Conservation (phyloP, 352 stramenopile genomes). For the Pythium guiyangense region DNA sequence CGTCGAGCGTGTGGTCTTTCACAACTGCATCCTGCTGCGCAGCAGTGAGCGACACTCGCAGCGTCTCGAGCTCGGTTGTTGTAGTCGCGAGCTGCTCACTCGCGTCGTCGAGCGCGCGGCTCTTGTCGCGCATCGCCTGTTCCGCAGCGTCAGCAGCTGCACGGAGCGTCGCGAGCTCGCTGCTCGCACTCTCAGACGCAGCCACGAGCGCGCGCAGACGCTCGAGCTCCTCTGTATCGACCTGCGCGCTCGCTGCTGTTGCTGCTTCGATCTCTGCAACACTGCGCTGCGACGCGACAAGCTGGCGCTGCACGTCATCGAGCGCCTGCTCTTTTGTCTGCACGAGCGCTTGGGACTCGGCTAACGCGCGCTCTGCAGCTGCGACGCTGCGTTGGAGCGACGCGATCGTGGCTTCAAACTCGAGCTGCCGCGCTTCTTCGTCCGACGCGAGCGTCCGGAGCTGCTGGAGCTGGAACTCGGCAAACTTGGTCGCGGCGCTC, state of each 20-base stretch:
- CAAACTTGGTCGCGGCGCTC: conserved; percentile 71
- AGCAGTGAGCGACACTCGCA: background rate
- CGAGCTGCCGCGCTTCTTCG: conserved; percentile 37
- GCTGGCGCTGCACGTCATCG: conserved; percentile 2
- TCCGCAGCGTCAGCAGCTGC: background rate
- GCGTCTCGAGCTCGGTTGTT: background rate
- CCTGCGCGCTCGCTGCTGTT: background rate
- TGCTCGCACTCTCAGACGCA: background rate
- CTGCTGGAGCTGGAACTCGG: conserved; percentile 76
- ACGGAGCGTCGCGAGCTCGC: conserved; percentile 6
- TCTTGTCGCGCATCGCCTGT: conserved; percentile 4
- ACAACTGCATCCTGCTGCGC: background rate
- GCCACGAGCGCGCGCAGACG: background rate
- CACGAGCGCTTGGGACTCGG: conserved; percentile 3
- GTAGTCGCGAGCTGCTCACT: background rate
- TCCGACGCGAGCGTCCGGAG: conserved; percentile 48
- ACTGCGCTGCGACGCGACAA: background rate
- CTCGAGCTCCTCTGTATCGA: conserved; percentile 3
- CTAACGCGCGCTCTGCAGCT: conserved; percentile 5
- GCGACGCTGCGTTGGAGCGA: conserved; percentile 16
- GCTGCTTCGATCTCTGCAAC: conserved; percentile 5
- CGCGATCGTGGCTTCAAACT: conserved; percentile 18
- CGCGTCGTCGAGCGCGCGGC: conserved; percentile 2
- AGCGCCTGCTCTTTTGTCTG: conserved; percentile 7
- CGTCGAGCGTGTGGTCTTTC: conserved; percentile 1